phyloP scores from a whole-genome alignment of 73 alveolate species.

The Diophrys appendiculata region DNA sequence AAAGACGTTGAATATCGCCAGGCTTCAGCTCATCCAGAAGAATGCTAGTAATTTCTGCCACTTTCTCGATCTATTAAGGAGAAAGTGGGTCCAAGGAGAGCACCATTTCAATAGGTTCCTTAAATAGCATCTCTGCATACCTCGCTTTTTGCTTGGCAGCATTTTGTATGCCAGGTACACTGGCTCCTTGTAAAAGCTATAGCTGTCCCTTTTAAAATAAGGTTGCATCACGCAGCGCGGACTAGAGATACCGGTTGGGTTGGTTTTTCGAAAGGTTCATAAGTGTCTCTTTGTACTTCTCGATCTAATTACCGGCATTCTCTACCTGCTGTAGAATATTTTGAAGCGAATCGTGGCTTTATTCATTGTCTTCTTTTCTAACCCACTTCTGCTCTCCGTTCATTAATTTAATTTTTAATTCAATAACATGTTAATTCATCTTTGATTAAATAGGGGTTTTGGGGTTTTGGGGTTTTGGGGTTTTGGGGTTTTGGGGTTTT shows the following conservation, averaged over 20 bases:
- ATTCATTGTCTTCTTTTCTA: not conserved
- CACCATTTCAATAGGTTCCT: not conserved
- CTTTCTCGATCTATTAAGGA: not conserved
- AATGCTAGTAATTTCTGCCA: not conserved
- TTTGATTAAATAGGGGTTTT: too few relatives aligned
- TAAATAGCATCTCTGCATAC: not conserved
- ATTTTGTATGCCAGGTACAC: not conserved
- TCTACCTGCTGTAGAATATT: not conserved
- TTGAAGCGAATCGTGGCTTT: not conserved
- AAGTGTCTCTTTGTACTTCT: not conserved
- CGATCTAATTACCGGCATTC: not conserved
- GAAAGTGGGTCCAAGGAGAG: not conserved
- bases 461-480: too few relatives aligned
- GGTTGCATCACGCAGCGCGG: not conserved
- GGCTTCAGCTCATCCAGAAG: not conserved
- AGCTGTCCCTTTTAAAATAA: not conserved
- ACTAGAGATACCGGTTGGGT: not conserved
- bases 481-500: too few relatives aligned
- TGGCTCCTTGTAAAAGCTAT: not conserved
- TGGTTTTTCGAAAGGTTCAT: not conserved
- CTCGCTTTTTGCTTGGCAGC: not conserved
- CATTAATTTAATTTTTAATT: not conserved
- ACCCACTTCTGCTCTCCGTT: constrained; percentile 3
- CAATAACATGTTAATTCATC: too few relatives aligned
- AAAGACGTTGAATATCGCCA: not conserved